Base-by-base conservation (phyloP, 176 grass and related monocot species). In the Eragrostis nindensis region DNA sequence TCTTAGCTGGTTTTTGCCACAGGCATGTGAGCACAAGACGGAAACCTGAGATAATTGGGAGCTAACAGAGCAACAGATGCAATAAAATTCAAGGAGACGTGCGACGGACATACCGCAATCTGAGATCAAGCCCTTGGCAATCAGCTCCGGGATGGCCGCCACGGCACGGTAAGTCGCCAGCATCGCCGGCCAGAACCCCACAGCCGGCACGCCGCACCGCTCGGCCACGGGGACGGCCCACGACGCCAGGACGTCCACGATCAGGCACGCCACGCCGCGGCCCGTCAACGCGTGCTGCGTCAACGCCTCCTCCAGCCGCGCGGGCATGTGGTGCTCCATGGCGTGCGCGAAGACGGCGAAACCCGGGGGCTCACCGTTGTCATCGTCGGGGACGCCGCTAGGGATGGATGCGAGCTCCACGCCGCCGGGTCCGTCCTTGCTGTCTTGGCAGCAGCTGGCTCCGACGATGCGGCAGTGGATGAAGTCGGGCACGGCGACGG, bases 141-240 rank as follows among this genome's bases (percentile, higher is more conserved):
- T 66, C 48, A 94, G 85, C 68, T 66, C 77, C 29, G 92, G 92
- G 21, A 94, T 94, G 26, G 83, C 85, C 44, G 85, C 77, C 63
- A 91, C 79, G 70, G 85, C 74, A 45, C 47, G 80, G 70, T 90
- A 94, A 42, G 60, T 86, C 24, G 92, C 88, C 53, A 72, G 70
- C 92, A 88, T 94, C 65, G 79, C 92, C 3, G 88, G 55, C 92
- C 92, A 94, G 75, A 94, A 94, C 60, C 92, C 92, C 0, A 83
- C 82, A 14, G 79, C 88, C 6, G 70, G 21, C 44, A 90, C 38
- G 59, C 92, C 52, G 19, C 79, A 94, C 73, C 83, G 70, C 43
- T 41, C 26, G 14, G 88, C 85, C 0, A 94, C 86, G 6, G 88
- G 88, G 17, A 94, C 68, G 5, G 92, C 88, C 92, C 92, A 94